Base-by-base conservation (phyloP, 768 basidiomycete species). In the Leccinum boreale region DNA sequence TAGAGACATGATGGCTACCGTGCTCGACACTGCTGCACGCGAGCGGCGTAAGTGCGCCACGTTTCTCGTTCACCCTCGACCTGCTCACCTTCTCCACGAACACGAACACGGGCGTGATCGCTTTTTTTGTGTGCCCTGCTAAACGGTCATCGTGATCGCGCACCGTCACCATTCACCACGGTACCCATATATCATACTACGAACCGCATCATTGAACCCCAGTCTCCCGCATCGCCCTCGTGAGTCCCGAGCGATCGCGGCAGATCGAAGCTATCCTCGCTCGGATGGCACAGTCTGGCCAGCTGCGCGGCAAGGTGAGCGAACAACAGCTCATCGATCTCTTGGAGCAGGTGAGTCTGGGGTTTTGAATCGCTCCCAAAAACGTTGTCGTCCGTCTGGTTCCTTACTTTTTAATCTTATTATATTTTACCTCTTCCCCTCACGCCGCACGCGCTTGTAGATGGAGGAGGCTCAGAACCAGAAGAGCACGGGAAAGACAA, bases 151-250 rank as follows among this genome's bases (percentile, higher is more conserved):
- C 7, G 21, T 23, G 14, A 14, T 24, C 21, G 4, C 45, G 6
- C 3, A 29, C 28, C 28, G 29, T 8, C 36, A 12, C 11, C 21
- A 3, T 21, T 26, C 24, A 26, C 24, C 44, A 14, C 19, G 12
- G 39, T 11, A 10, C 17, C 39, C 1, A 19, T 5, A 42, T 5
- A 42, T 19, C n/a, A 9, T 17, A 42, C 15, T 5, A 15, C 35
- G 35, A 17, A 12, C 33, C 12, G 44, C 26, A 8, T 8, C 44
- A 45, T 45, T 10, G 9, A 9, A 29, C 9, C 7, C 9, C 67
- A 96, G 93, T 95, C 56, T 86, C 90, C 10, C 85, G 94, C 50
- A 95, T 96, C 61, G 82, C 87, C 4, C 84, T 96, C 28, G 94
- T 95, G 64, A 89, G 90, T 62, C 87, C 91, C 0, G 85, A 90